phyloP scores from a whole-genome alignment of 192 early-diverging fungal species.

The Phycomyces blakesleeanus region DNA sequence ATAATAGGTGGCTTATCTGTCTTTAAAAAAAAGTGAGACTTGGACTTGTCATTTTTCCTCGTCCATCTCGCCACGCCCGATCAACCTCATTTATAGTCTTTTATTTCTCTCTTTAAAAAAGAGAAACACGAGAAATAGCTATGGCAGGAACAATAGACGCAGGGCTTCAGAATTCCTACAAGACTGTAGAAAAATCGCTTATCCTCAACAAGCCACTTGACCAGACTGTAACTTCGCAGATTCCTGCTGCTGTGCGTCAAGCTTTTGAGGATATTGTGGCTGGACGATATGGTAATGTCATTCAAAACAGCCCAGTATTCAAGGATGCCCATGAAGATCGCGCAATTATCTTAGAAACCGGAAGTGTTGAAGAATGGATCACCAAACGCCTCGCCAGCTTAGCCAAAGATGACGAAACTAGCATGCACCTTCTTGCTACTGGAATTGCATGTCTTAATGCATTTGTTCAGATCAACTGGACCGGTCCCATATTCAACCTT shows the following conservation, averaged over 20 bases:
- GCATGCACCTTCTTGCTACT: slow-evolving; percentile 47
- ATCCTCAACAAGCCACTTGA: neutral
- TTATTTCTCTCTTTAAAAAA: too few relatives aligned
- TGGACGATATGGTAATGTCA: neutral
- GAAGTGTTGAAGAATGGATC: neutral
- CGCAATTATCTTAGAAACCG: neutral
- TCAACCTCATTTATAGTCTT: too few relatives aligned
- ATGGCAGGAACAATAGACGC: too few relatives aligned
- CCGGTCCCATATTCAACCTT: slow-evolving; percentile 71
- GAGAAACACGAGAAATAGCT: too few relatives aligned
- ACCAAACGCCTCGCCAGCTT: neutral
- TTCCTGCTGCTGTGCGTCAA: neutral
- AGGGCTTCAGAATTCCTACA: neutral
- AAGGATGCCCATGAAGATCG: neutral
- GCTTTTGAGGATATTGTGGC: neutral
- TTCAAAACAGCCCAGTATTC: neutral
- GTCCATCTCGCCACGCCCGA: too few relatives aligned
- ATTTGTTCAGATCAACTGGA: slow-evolving; percentile 88
- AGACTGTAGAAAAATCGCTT: neutral
- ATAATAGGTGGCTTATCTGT: too few relatives aligned
- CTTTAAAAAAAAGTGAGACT: too few relatives aligned
- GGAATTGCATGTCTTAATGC: slow-evolving; percentile 69
- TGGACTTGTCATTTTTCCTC: too few relatives aligned
- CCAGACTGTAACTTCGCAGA: neutral
- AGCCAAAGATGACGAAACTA: neutral